Evolutionary conservation across 495 filamentous ascomycete species (phyloP), one percentile per base, ranked within the genome.

Genomic region (Annulohypoxylon nitens): DNA sequence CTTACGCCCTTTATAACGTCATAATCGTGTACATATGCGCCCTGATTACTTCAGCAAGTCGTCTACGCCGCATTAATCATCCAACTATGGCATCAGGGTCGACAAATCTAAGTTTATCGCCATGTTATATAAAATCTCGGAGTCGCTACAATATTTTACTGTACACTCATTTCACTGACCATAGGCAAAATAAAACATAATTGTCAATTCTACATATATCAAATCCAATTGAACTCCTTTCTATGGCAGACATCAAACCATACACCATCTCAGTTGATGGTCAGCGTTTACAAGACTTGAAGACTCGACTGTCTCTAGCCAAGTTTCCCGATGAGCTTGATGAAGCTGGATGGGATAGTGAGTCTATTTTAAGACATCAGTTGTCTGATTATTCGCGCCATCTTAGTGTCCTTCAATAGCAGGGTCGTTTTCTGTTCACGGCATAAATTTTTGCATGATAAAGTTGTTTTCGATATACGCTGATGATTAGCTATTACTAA

Each of bases 311-410:
- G 14, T 73, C 75, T 25, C 68, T 76, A 26, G 75, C 79, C 41
- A 77, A 66, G 11, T 81, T 83, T 60, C 76, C 78, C 20, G 78
- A 81, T 55, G 80, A 81, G 18, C 67, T 76, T 16, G 75, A 76
- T 50, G 63, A 73, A 33, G 75, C 78, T 10, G 75, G 76, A 25
- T 63, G 86, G 87, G 62, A 69, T 55, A 76, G 69, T 73, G 26
- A 69, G 69, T 73, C 53, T n/a, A 60, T 61, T 6, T 65, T 60
- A 16, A 61, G 14, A 47, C 8, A 11, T 54, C 9, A 10, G 48
- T 18, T 11, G 2, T 7, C 33, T 0, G 6, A 26, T 47, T 25
- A 8, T 36, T 33, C 30, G n/a, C 4, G 4, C 23, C n/a, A 30
- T 33, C 9, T 3, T 4, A 33, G 12, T 11, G 14, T 33, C 25